Evolutionary conservation across 2,329 filamentous ascomycete species (phyloP).

Genomic region (Exutisphaerella laricina): DNA sequence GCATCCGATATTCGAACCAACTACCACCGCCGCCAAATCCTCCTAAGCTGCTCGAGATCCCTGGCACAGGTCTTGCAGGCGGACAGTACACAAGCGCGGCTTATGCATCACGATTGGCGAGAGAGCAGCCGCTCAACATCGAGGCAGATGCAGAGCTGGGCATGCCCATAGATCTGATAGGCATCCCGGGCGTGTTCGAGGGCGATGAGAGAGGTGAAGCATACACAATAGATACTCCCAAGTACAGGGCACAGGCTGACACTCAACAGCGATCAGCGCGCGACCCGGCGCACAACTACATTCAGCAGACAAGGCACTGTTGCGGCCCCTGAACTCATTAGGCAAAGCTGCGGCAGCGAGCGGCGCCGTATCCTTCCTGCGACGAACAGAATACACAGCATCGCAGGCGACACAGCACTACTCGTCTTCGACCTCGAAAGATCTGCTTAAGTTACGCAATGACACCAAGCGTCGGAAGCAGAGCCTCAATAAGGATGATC

Average conservation of each 20-base stretch:
- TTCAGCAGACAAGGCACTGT: constrained; percentile 74
- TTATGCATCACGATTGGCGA: constrained; percentile 81
- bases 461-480: constrained; percentile 37
- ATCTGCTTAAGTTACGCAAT: constrained; percentile 41
- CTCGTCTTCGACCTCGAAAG: constrained; percentile 51
- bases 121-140: constrained; percentile 91
- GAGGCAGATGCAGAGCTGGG: constrained; percentile 96
- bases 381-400: constrained; percentile 92
- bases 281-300: constrained; percentile 68
- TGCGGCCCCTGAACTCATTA: constrained; percentile 76
- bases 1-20: constrained; percentile 91
- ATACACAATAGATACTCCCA: no score
- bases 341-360: constrained; percentile 76
- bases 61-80: constrained; percentile 80
- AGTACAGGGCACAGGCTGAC: constrained; percentile 12
- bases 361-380: constrained; percentile 82
- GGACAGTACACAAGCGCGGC: constrained; percentile 85
- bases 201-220: constrained; percentile 82
- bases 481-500: constrained; percentile 49
- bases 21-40: constrained; percentile 90
- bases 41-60: constrained; percentile 94
- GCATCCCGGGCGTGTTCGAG: constrained; percentile 90
- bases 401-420: constrained; percentile 42
- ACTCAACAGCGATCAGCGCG: constrained; percentile 49
- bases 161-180: constrained; percentile 93